Base-by-base conservation (phyloP, 768 basidiomycete genomes). In the Termitomyces sp. region DNA sequence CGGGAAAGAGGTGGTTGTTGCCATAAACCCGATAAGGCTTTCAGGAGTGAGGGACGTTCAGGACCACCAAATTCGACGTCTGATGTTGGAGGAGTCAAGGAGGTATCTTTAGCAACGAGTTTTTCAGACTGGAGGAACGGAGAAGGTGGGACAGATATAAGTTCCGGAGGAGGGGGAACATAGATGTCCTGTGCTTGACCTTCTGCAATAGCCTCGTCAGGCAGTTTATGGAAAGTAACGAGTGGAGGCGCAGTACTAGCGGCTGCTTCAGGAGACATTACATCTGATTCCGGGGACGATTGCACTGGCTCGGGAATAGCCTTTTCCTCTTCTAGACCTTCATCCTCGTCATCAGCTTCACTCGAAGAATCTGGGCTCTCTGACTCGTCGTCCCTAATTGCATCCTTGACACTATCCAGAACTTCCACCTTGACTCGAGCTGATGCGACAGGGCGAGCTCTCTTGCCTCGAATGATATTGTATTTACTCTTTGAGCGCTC, bases 361-460 rank as follows among this genome's bases (percentile, higher is more conserved):
- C 79, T 82, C 69, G 64, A 85, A 12, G 86, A 82, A 62, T 89
- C 87, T 3, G 86, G 87, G 57, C 78, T 79, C 51, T 91, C 89
- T 22, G 87, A 87, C 62, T 91, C 93, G 64, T 93, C 91, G 52
- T 81, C 82, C 68, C 51, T 52, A 6, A 97, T 91, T 1, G 91
- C 95, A 65, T 97, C 95, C 68, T 90, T 88, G 65, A 97, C 83
- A 66, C 92, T 95, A 53, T 91, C 88, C 26, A 97, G 80, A 33
- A 97, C 82, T 67, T 95, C 87, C 1, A 96, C 92, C 65, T 87
- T 93, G 16, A 93, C 94, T 45, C 87, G 84, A 16, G 95, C 89
- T 26, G 88, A 88, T 20, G 91, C 90, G 14, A 98, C 93, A 13
- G 97, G 96, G 33, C 96, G 88, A 20, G 93, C 91, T 45, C 89